phyloP scores from a whole-genome alignment of 2,329 filamentous ascomycete genomes.

The Fusarium sp. region DNA sequence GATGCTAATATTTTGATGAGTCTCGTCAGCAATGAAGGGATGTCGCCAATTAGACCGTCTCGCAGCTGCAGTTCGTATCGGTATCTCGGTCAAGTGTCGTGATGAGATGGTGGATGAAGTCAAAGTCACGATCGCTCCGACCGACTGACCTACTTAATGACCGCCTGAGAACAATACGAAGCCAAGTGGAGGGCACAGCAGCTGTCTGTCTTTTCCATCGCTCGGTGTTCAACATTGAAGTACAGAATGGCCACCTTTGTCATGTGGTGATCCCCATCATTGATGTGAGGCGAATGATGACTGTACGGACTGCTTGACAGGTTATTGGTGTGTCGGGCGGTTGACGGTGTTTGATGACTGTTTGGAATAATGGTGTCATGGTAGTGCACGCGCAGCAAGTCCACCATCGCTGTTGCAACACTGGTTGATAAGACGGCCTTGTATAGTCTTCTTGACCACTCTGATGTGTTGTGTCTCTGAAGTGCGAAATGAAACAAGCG shows the following conservation, averaged over 20 bases:
- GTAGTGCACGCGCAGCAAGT: rapidly evolving
- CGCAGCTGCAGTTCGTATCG: rapidly evolving
- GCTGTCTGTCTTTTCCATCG: neutral
- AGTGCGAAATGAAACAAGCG: neutral
- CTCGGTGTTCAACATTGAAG: too few species aligned
- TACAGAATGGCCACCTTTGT: neutral
- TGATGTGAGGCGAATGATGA: neutral
- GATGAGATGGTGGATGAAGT: neutral
- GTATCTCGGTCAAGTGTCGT: neutral
- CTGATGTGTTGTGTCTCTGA: rapidly evolving
- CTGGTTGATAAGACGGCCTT: rapidly evolving
- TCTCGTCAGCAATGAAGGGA: rapidly evolving
- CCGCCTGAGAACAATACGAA: neutral
- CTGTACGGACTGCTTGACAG: rapidly evolving
- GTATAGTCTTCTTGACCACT: rapidly evolving
- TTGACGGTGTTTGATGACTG: rapidly evolving
- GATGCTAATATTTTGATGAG: neutral
- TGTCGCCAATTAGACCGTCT: neutral
- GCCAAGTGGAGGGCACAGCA: neutral
- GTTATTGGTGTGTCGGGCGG: rapidly evolving
- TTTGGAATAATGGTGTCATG: rapidly evolving
- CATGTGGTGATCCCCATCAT: too few species aligned
- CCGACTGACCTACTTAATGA: neutral
- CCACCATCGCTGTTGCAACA: neutral
- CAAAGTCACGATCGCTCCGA: neutral